A percentile compares a stretch with the other conserved stretches of the same genome.
Evolutionary conservation across 352 stramenopile species (phyloP).

Genomic region (Phytophthora cryptogea): DNA sequence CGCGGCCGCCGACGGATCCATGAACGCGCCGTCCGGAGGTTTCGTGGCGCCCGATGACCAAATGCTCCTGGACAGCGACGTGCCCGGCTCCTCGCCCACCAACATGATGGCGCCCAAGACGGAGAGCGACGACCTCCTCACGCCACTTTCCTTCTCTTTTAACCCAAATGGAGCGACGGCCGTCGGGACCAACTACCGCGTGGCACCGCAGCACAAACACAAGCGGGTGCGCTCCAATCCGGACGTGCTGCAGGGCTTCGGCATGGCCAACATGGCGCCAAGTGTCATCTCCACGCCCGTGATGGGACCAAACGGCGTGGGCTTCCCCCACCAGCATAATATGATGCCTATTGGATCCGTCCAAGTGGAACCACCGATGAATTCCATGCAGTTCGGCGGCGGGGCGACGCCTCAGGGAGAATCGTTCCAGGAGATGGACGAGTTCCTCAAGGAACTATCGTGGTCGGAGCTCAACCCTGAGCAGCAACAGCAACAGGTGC

Average conservation of each 20-base stretch:
- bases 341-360: slow-evolving; percentile 41
- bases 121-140: slow-evolving; percentile 50
- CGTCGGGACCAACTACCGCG: slow-evolving; percentile 34
- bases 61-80: slow-evolving; percentile 58
- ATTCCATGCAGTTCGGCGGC: slow-evolving; percentile 30
- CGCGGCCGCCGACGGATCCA: not conserved
- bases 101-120: slow-evolving; percentile 37
- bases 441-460: slow-evolving; percentile 52
- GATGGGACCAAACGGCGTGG: slow-evolving; percentile 19
- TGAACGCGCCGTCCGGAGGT: slow-evolving; percentile 1
- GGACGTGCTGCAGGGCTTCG: slow-evolving; percentile 52
- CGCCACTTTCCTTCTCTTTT: slow-evolving; percentile 46
- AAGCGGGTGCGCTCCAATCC: slow-evolving; percentile 67
- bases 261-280: slow-evolving; percentile 37
- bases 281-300: slow-evolving; percentile 33
- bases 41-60: slow-evolving; percentile 40
- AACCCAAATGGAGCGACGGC: slow-evolving; percentile 19
- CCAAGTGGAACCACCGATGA: slow-evolving; percentile 26
- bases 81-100: slow-evolving; percentile 35
- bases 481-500: slow-evolving; percentile 21
- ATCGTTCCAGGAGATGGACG: slow-evolving; percentile 60
- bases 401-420: slow-evolving; percentile 18
- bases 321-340: slow-evolving; percentile 30
- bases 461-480: slow-evolving; percentile 44
- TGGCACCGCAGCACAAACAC: slow-evolving; percentile 59